These are phyloP conservation scores for Sphaerobolus stellatus DNA, from an alignment of 1,284 basidiomycete genomes.

Conservation along the genomic window DNA sequence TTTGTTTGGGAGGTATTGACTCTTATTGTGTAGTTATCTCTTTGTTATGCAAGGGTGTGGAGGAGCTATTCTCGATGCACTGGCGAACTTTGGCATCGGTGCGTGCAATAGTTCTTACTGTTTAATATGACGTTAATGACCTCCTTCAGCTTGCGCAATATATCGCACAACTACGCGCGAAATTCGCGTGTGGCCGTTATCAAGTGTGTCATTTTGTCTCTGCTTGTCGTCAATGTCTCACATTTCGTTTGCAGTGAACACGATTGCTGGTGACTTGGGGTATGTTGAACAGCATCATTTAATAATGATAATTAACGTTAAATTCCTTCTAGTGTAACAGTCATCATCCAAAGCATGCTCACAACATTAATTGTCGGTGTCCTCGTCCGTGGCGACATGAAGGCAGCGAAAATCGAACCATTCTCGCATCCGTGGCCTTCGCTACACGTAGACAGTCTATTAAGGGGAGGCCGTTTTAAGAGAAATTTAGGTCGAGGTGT, in stretches of 20 bases:
- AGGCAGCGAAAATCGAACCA: not conserved
- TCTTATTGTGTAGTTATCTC: constrained; percentile 3
- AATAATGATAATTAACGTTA: not conserved
- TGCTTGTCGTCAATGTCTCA: not conserved
- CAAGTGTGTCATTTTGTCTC: not conserved
- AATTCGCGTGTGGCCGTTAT: constrained; percentile 10
- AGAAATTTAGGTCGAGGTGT: too few species aligned
- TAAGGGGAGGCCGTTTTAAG: too few species aligned
- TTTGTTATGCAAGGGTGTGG: constrained; percentile 5
- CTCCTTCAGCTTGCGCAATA: constrained; percentile 3
- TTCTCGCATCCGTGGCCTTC: constrained; percentile 6
- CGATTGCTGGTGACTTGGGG: constrained; percentile 12
- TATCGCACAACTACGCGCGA: constrained; percentile 3
- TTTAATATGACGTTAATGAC: not conserved
- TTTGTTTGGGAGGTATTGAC: too few species aligned
- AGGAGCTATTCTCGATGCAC: constrained; percentile 1
- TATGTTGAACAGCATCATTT: not conserved
- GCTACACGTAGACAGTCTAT: not conserved
- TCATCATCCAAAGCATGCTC: constrained; percentile 8
- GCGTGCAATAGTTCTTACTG: not conserved
- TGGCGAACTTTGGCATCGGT: constrained; percentile 9
- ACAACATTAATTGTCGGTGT: not conserved
- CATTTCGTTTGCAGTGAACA: not conserved
- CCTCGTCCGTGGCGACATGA: constrained; percentile 1
- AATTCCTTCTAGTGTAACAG: not conserved